phyloP scores from a whole-genome alignment of 1,284 basidiomycete species.

The Cutaneotrichosporon sp. region DNA sequence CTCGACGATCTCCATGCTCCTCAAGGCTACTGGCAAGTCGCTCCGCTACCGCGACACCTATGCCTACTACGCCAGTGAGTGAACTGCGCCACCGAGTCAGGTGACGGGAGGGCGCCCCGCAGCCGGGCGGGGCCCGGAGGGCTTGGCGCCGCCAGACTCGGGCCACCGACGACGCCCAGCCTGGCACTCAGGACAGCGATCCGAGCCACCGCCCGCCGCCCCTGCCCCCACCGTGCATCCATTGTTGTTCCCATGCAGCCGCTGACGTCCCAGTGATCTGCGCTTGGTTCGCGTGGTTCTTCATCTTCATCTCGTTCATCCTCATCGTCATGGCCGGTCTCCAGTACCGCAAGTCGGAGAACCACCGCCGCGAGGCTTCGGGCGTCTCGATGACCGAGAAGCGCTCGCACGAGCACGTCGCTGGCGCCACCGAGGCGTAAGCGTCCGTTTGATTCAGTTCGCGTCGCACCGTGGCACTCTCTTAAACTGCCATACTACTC shows the following conservation, averaged over 20 bases:
- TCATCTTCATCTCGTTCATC: conserved; percentile 13
- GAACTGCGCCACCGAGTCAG: background rate
- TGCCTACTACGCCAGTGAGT: conserved; percentile 17
- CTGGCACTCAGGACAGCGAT: background rate
- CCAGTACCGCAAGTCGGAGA: conserved; percentile 20
- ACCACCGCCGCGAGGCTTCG: background rate
- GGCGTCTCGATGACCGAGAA: background rate
- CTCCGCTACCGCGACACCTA: conserved; percentile 15
- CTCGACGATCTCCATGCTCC: background rate
- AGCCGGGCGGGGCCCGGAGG: background rate
- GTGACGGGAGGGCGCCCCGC: background rate
- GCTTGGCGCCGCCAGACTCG: background rate
- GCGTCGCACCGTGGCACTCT: background rate
- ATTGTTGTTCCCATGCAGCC: background rate
- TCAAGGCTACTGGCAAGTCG: conserved; percentile 13
- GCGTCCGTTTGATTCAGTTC: background rate
- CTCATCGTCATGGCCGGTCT: conserved; percentile 20
- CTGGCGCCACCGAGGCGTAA: background rate
- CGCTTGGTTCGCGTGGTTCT: conserved; percentile 21
- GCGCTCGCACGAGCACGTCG: conserved; percentile 2
- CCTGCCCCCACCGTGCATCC: background rate
- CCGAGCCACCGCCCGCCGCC: background rate
- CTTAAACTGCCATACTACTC: background rate
- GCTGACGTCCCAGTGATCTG: conserved; percentile 16
- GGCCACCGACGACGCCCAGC: background rate